Conservation (phyloP, 2,329 filamentous ascomycete species). For the Aspergillus bombycis region DNA sequence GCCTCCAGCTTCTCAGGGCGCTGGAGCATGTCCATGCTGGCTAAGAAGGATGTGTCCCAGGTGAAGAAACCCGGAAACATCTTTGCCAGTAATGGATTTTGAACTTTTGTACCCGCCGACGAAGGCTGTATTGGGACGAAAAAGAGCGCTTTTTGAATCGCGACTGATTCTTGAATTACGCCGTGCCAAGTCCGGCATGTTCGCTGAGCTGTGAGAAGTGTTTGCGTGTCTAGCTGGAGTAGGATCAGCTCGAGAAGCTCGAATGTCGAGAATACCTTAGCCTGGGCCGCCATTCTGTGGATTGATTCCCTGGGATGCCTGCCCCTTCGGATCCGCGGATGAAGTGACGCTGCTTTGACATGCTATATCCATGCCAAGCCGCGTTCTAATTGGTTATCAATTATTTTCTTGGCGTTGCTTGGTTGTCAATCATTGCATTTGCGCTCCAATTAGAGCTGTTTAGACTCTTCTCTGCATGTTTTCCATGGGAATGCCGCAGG, state of each 20-base stretch:
- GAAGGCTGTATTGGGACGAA: not conserved
- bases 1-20: conserved; percentile 1
- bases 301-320: not conserved
- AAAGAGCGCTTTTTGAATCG: not conserved
- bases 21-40: not conserved
- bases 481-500: not conserved
- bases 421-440: no score
- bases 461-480: not conserved
- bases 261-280: not conserved
- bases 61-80: not conserved
- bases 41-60: not conserved
- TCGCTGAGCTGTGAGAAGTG: not conserved
- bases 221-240: not conserved
- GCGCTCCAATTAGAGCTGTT: not conserved
- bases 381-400: not conserved
- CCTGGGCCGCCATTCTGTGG: not conserved
- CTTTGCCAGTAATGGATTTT: not conserved
- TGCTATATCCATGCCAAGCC: not conserved
- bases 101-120: not conserved
- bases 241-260: not conserved
- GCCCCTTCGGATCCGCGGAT: no score
- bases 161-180: not conserved
- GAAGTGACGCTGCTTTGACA: not conserved
- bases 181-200: not conserved
- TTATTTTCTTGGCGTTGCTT: not conserved